phyloP scores from a whole-genome alignment of 208 protist genomes.

The Crithidia sp. region DNA sequence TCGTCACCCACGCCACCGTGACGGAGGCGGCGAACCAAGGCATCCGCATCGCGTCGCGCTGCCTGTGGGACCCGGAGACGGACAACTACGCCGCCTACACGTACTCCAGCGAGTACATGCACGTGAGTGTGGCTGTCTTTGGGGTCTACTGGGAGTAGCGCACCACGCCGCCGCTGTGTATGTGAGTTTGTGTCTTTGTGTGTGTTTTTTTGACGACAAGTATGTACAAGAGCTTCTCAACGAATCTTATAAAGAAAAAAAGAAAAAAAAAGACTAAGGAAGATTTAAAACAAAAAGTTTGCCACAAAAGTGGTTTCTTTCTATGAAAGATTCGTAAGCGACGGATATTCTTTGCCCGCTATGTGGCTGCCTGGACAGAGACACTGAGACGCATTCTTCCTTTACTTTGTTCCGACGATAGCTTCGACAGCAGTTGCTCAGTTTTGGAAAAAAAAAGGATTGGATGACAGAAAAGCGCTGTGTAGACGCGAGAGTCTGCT shows the following conservation, averaged over 20 bases:
- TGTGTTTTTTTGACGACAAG: neutral
- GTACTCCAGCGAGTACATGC: conserved; percentile 78
- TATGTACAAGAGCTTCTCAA: neutral
- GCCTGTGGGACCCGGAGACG: conserved; percentile 91
- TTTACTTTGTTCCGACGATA: no score
- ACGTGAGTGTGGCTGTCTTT: conserved; percentile 76
- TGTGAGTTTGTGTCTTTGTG: neutral
- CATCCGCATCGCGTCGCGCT: conserved; percentile 84
- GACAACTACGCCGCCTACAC: conserved; percentile 90
- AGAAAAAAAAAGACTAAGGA: conserved; percentile 1
- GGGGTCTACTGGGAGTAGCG: conserved; percentile 86
- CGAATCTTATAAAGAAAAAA: neutral
- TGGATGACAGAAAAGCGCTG: no score
- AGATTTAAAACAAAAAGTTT: no score
- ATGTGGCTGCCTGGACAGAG: no score
- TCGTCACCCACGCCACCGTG: conserved; percentile 87
- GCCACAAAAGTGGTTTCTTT: no score
- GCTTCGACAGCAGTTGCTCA: no score
- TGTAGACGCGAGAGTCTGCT: no score
- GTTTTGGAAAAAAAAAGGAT: neutral
- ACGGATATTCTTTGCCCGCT: no score
- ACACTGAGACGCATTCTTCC: no score
- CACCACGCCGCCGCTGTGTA: no score
- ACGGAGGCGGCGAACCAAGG: conserved; percentile 87
- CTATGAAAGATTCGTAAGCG: no score